Evolutionary conservation across 495 filamentous ascomycete genomes (phyloP).

Genomic region (Rhizodiscina lignyota): DNA sequence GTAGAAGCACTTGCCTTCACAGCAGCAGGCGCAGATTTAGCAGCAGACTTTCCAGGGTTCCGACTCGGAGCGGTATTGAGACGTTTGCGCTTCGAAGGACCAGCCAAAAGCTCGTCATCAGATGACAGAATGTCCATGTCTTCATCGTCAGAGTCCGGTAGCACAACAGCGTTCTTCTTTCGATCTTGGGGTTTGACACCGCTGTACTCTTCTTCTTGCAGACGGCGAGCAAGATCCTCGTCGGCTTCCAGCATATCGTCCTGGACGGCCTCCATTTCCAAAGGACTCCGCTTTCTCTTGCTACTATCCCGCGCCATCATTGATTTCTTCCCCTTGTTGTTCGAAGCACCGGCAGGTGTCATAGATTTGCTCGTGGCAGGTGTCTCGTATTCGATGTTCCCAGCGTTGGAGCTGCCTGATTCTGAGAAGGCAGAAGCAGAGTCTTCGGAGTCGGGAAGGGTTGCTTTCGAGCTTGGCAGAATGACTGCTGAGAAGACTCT

Average conservation of each 20-base stretch:
- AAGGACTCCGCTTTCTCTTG: conserved; percentile 9
- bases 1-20: too few relatives aligned
- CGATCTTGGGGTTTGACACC: conserved; percentile 13
- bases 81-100: neutral
- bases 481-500: too few relatives aligned
- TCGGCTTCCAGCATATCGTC: conserved; percentile 27
- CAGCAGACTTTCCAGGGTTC: neutral
- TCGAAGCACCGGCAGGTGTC: conserved; percentile 32
- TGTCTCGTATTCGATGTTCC: conserved; percentile 54
- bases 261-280: conserved; percentile 22
- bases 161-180: conserved; percentile 5
- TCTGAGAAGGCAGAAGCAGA: too few relatives aligned
- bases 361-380: conserved; percentile 57
- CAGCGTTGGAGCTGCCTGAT: too few relatives aligned
- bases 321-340: conserved; percentile 5
- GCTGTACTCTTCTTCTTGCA: conserved; percentile 48
- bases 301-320: conserved; percentile 1
- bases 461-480: too few relatives aligned
- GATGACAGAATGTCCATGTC: conserved; percentile 4
- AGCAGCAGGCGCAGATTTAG: neutral
- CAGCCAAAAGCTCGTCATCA: conserved; percentile 2
- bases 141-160: conserved; percentile 13
- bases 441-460: too few relatives aligned
- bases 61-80: neutral
- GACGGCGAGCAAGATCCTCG: conserved; percentile 35